These are phyloP conservation scores for Oehlia diaphana DNA, from an alignment of 192 early-diverging fungal genomes.

Conservation along the genomic window DNA sequence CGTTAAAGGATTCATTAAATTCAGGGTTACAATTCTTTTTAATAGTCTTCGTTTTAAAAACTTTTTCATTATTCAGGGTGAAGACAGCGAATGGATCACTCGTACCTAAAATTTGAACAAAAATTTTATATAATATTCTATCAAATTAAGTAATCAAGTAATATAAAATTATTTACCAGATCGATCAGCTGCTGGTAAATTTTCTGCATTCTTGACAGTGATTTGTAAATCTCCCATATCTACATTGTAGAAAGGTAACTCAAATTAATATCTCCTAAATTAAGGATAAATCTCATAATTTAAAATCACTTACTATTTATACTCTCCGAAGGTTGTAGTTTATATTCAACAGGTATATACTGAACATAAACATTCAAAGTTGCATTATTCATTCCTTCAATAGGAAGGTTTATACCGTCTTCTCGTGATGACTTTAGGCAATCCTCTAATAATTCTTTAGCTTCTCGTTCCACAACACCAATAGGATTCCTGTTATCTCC, in stretches of 20 bases:
- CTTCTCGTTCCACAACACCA: neutral
- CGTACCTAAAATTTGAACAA: constrained; percentile 45
- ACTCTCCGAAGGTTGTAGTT: constrained; percentile 35
- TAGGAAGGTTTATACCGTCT: neutral
- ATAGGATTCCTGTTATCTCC: neutral
- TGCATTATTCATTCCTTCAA: neutral
- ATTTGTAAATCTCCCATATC: constrained; percentile 40
- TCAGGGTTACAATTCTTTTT: constrained; percentile 66
- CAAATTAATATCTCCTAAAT: neutral
- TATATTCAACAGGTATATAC: constrained; percentile 34
- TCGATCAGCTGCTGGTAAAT: constrained; percentile 38
- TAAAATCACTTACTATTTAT: constrained; percentile 35
- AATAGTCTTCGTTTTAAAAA: constrained; percentile 55
- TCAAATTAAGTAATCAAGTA: neutral
- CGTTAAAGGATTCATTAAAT: constrained; percentile 45
- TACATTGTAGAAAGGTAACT: constrained; percentile 17
- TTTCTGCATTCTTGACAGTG: constrained; percentile 26
- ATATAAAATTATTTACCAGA: neutral
- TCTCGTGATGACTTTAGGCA: neutral
- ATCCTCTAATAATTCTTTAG: neutral
- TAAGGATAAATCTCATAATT: neutral
- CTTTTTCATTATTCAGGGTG: constrained; percentile 56
- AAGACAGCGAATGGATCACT: constrained; percentile 69
- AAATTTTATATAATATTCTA: constrained; percentile 39
- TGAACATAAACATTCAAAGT: neutral